phyloP scores from a whole-genome alignment of 2,329 filamentous ascomycete genomes.

The Paracorniculantispora psalliotae region DNA sequence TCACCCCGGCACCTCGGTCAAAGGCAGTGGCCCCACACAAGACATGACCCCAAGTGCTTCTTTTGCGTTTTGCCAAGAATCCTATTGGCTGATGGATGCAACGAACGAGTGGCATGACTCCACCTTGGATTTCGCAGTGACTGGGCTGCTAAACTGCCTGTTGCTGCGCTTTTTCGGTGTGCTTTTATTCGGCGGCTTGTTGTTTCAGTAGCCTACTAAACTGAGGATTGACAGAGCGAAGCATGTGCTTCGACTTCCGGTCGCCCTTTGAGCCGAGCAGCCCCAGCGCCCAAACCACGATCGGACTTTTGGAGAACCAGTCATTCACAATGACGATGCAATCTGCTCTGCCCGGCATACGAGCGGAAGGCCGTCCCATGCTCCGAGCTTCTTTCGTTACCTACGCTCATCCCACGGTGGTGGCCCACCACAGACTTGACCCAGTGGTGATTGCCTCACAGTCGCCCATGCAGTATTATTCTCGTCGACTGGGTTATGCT shows the following conservation, averaged over 20 bases:
- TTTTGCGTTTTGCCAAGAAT: neutral
- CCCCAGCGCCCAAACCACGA: neutral
- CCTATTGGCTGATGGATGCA: neutral
- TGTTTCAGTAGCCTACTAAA: too few relatives aligned
- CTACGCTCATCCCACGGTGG: neutral
- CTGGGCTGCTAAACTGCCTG: too few relatives aligned
- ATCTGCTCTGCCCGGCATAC: neutral
- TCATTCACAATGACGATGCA: neutral
- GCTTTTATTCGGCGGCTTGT: too few relatives aligned
- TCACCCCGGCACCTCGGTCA: constrained; percentile 13
- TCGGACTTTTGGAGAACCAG: neutral
- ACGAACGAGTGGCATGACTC: neutral
- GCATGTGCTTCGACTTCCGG: constrained; percentile 13
- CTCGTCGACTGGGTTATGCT: constrained; percentile 8
- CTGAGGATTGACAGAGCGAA: too few relatives aligned
- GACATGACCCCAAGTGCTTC: neutral
- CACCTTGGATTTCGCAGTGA: neutral
- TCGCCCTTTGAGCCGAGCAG: constrained; percentile 13
- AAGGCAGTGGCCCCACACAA: neutral
- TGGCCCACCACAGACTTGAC: neutral
- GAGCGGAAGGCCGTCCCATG: constrained; percentile 10
- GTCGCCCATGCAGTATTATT: constrained; percentile 15
- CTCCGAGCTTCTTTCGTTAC: neutral
- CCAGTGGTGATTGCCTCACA: too few relatives aligned
- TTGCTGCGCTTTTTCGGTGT: too few relatives aligned